Evolutionary conservation across 768 basidiomycete genomes (phyloP), one percentile per base, ranked within the genome.

Genomic region (Termitomyces sp.): DNA sequence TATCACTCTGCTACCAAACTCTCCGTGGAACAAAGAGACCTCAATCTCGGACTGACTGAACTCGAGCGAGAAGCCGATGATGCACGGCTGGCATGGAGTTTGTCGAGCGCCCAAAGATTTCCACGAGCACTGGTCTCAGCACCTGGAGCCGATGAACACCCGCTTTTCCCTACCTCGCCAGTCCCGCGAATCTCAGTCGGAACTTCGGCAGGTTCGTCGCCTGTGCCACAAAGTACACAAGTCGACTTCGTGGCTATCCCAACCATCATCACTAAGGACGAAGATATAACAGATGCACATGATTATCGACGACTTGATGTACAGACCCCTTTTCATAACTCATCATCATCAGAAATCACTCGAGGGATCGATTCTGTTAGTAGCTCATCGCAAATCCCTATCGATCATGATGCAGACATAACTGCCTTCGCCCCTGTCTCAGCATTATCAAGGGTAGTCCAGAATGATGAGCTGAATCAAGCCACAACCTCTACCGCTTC

Each of bases 61-160:
- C 49, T 58, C 5, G 57, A 58, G 37, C 53, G 26, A 41, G 53
- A 54, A 19, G 53, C 57, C 19, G 37, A 51, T 43, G 57, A 54
- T 28, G 57, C 38, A 15, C 48, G 44, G 11, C 34, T 49, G 21
- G 57, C 53, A 24, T 58, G 57, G 57, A 46, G 53, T 2, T 54
- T 22, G 26, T 14, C 24, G n/a, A 42, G 43, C 7, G 21, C 14
- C 5, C 22, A 44, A 21, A 26, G 10, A 34, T 19, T 19, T 26
- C 15, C 44, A 12, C n/a, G 2, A 19, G 8, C 26, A 19, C 17
- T 24, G 30, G 17, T 9, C 6, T 7, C 24, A 28, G 28, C 11
- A 11, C 26, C 6, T 28, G 38, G 1, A 7, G 12, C 35, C 35
- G 14, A 35, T 15, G 48, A 28, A 7, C 6, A 49, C 10, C 21